Percentiles rank a stretch among this genome's conserved stretches.
These are phyloP conservation scores for Pleurotus pulmonarius DNA, from an alignment of 768 basidiomycete species.

Conservation along the genomic window DNA sequence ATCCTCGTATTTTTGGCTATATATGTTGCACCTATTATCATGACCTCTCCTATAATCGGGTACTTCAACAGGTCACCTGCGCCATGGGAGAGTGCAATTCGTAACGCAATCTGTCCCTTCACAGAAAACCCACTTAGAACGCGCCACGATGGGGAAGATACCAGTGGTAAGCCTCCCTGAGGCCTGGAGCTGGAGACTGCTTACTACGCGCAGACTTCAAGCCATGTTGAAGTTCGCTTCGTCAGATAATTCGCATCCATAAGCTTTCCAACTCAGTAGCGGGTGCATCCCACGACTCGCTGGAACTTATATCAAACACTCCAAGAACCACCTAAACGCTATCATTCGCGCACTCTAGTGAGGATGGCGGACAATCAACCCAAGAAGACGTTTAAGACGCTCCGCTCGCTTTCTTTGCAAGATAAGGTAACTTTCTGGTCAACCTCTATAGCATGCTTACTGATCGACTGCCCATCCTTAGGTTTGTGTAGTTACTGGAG, in stretches of 20 bases:
- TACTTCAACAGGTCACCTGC: not conserved
- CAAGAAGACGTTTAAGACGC: constrained; percentile 34
- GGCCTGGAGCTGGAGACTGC: too few relatives aligned
- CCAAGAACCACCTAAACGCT: constrained; percentile 2
- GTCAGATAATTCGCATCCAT: too few relatives aligned
- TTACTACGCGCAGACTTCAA: too few relatives aligned
- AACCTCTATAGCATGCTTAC: not conserved
- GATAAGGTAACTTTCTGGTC: constrained; percentile 49
- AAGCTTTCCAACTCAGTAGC: too few relatives aligned
- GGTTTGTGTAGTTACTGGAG: constrained; percentile 93
- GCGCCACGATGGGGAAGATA: too few relatives aligned
- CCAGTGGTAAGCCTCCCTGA: too few relatives aligned
- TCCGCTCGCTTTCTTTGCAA: constrained; percentile 77
- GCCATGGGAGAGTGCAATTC: too few relatives aligned
- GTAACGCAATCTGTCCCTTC: too few relatives aligned
- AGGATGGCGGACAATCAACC: not conserved
- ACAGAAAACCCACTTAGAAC: too few relatives aligned
- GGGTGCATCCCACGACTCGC: constrained; percentile 12
- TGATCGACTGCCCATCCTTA: constrained; percentile 23
- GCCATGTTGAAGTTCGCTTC: too few relatives aligned
- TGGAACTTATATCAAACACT: constrained; percentile 10
- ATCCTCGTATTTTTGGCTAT: constrained; percentile 7
- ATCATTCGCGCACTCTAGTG: constrained; percentile 8
- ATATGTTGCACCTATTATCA: constrained; percentile 6
- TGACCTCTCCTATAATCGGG: not conserved